Conservation (phyloP, 805 yeast species). For the Pichia exigua region DNA sequence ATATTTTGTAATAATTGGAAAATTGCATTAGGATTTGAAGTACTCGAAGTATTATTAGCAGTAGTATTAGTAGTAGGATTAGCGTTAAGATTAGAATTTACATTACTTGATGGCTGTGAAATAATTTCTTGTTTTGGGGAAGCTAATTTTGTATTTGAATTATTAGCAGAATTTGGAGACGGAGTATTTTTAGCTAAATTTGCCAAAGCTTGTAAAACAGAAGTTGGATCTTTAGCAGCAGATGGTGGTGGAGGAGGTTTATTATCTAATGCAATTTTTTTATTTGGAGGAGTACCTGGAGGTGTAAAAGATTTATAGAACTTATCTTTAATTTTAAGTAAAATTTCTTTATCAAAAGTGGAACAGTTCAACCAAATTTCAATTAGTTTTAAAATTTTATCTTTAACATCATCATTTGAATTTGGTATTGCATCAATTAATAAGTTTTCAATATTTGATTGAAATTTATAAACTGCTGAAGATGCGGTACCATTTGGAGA, state of each 20-base stretch:
- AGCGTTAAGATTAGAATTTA: conserved; percentile 1
- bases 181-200: conserved; percentile 45
- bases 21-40: conserved; percentile 34
- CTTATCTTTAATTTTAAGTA: conserved; percentile 49
- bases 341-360: conserved; percentile 55
- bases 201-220: conserved; percentile 64
- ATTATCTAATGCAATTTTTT: conserved; percentile 25
- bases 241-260: neutral
- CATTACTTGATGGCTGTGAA: conserved; percentile 8
- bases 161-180: conserved; percentile 17
- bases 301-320: conserved; percentile 64
- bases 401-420: conserved; percentile 48
- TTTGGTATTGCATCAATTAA: conserved; percentile 55
- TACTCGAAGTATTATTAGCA: conserved; percentile 4
- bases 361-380: conserved; percentile 89
- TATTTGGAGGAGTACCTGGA: conserved; percentile 54
- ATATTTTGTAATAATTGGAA: conserved; percentile 49
- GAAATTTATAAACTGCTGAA: conserved; percentile 60
- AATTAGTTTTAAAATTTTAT: conserved; percentile 73
- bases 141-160: conserved; percentile 29
- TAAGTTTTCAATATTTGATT: conserved; percentile 54
- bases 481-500: conserved; percentile 68
- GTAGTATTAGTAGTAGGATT: conserved; percentile 7
- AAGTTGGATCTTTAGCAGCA: conserved; percentile 42
- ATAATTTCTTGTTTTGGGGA: conserved; percentile 10